Evolutionary conservation across 768 basidiomycete genomes (phyloP), one percentile per base, ranked within the genome.

Genomic region (Lepiota brunneoincarnata): DNA sequence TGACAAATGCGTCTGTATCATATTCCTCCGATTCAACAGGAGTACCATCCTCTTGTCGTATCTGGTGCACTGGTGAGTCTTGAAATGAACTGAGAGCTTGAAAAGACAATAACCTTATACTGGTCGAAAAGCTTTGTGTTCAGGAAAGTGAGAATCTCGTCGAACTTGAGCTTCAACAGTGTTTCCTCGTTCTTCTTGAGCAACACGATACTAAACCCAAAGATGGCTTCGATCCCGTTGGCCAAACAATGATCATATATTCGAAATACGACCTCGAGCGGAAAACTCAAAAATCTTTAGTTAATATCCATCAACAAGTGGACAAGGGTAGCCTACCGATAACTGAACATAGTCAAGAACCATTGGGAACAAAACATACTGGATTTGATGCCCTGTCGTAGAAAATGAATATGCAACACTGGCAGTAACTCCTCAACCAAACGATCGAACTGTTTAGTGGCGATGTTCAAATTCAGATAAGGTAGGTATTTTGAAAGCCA

Each of bases 281-380:
- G 97, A 68, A 98, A 98, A 24, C 97, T 97, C 61, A 10, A 17
- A 35, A 18, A 31, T 31, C 20, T 21, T 11, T 21, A 21, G 44
- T 61, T 50, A 62, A 44, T 36, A 18, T 20, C 42, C 18, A 31
- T 18, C 2, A 37, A 18, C 26, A 37, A 11, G 35, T 21, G 36
- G 18, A 26, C 2, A 23, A 45, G 42, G 28, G 5, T 12, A 20
- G 65, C 80, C 62, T 64, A 88, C 92, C 92, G 84, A 70, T 96
- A 98, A 65, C 92, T 91, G 75, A 98, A 98, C 67, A 99, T 72
- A 0, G 97, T 98, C 66, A 99, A 76, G 70, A 98, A 98, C 97
- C 97, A 99, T 59, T 98, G 97, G 12, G 92, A 93, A 64, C 93
- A 96, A 66, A 89, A 98, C 94, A 99, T 98, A 72, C 90, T 95